Evolutionary conservation across 352 stramenopile species (phyloP), one percentile per base, ranked within the genome.

Genomic region (Albugo laibachii): DNA sequence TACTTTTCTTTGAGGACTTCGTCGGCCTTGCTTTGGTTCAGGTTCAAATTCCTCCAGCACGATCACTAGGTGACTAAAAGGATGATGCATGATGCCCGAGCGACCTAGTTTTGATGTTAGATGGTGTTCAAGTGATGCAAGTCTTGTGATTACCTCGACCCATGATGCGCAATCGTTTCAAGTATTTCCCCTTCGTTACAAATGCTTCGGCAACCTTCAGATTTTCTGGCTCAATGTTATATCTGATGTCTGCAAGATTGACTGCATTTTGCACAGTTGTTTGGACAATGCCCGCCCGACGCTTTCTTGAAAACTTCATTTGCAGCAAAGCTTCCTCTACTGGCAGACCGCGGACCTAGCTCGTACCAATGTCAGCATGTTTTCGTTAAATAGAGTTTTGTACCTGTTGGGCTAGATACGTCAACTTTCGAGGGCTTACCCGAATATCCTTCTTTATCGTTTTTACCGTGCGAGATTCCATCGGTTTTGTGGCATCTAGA

Each of bases 271-370:
- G 74, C 56, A 91, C 63, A 31, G 74, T 87, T 68, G 86, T 85
- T 57, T 70, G 62, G 42, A 87, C 72, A 51, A 83, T 70, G 54
- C 79, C 65, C n/a, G 74, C 72, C 61, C 79, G 80, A 49, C 77
- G 69, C 61, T 91, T 91, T 43, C 68, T 74, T 49, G 76, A 89
- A 53, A 87, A 86, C 63, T 85, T 82, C 68, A 91, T 83, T 64
- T 91, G 77, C 43, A 80, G 57, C 37, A 91, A 59, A 16, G 77
- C 77, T 39, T 91, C 74, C 13, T 73, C 59, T n/a, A 69, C 77
- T 13, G 72, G 52, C 24, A 91, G 53, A 10, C 77, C 77, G 20
- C 77, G 74, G 43, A 91, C 80, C 60, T 71, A 45, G 16, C 20
- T 43, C 16, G 8, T 27, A 55, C 42, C 27, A 10, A 19, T 50